A percentile compares a stretch with the other conserved stretches of the same genome.
These are phyloP conservation scores for Kwoniella dendrophila DNA, from an alignment of 768 basidiomycete species.

Conservation along the genomic window DNA sequence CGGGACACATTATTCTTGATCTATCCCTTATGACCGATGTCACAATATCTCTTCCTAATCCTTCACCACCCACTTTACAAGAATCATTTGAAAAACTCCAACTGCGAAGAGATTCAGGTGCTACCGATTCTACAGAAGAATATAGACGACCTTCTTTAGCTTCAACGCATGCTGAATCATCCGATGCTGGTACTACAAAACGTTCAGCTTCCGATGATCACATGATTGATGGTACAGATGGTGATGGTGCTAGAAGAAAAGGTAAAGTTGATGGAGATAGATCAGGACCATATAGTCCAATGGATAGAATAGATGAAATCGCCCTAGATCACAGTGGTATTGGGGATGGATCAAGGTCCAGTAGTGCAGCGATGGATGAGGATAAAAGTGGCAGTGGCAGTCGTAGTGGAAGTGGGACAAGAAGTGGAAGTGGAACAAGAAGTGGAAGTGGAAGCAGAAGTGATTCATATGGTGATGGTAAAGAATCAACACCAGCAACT, in stretches of 20 bases:
- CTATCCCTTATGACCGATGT: conserved; percentile 69
- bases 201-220: conserved; percentile 15
- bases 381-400: conserved; percentile 24
- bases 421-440: conserved; percentile 5
- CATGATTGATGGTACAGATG: conserved; percentile 3
- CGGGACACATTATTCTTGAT: conserved; percentile 83
- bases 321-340: too few relatives aligned
- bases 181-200: conserved; percentile 22
- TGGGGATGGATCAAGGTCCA: conserved; percentile 2
- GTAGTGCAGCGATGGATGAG: conserved; percentile 6
- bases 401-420: conserved; percentile 20
- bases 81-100: conserved; percentile 25
- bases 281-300: conserved; percentile 4
- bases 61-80: conserved; percentile 26
- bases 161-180: conserved; percentile 10
- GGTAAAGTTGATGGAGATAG: conserved; percentile 15
- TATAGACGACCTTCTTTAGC: conserved; percentile 20
- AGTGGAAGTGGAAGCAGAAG: conserved; percentile 6
- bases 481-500: conserved; percentile 17
- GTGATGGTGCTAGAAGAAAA: conserved; percentile 17
- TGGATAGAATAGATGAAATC: conserved; percentile 14
- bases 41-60: conserved; percentile 62
- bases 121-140: not conserved
- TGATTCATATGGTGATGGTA: conserved; percentile 1
- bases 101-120: conserved; percentile 1